phyloP scores from a whole-genome alignment of 805 yeast species.

The Candida palmyrensis region DNA sequence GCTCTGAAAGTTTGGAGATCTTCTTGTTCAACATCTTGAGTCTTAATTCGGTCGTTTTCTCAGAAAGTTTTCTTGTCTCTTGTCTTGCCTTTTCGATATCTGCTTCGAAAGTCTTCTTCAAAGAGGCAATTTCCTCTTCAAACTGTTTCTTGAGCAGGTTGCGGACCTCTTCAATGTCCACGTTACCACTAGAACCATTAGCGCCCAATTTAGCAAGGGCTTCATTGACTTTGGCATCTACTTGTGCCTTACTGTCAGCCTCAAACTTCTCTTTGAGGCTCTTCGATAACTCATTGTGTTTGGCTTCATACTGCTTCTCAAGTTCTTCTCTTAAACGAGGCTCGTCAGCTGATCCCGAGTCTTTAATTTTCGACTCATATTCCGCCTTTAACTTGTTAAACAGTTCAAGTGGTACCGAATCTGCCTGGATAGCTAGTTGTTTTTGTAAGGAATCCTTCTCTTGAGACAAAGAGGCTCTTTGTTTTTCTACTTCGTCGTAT shows the following conservation, averaged over 20 bases:
- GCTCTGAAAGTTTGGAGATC: conserved; percentile 28
- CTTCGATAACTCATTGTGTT: conserved; percentile 13
- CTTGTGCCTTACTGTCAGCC: conserved; percentile 24
- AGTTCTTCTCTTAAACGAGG: conserved; percentile 20
- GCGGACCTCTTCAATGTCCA: too few species aligned
- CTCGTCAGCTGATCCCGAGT: conserved; percentile 16
- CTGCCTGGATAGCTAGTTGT: conserved; percentile 5
- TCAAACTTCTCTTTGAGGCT: conserved; percentile 26
- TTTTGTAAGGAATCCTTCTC: conserved; percentile 12
- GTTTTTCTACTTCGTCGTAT: conserved; percentile 4
- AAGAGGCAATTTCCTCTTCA: conserved; percentile 15
- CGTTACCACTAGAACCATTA: background rate
- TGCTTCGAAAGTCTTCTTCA: conserved; percentile 16
- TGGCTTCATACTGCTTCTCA: conserved; percentile 17
- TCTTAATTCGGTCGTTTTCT: conserved; percentile 56
- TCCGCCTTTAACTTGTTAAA: conserved; percentile 15
- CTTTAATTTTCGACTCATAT: conserved; percentile 17
- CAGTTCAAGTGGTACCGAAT: conserved; percentile 6
- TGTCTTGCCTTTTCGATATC: conserved; percentile 22
- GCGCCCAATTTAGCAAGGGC: conserved; percentile 3
- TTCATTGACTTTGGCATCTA: conserved; percentile 9
- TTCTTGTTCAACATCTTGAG: conserved; percentile 50
- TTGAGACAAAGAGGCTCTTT: conserved; percentile 11
- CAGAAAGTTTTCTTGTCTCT: conserved; percentile 44
- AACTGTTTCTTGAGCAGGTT: conserved; percentile 9